phyloP scores from a whole-genome alignment of 352 stramenopile genomes.

The Globisporangium yorkense region DNA sequence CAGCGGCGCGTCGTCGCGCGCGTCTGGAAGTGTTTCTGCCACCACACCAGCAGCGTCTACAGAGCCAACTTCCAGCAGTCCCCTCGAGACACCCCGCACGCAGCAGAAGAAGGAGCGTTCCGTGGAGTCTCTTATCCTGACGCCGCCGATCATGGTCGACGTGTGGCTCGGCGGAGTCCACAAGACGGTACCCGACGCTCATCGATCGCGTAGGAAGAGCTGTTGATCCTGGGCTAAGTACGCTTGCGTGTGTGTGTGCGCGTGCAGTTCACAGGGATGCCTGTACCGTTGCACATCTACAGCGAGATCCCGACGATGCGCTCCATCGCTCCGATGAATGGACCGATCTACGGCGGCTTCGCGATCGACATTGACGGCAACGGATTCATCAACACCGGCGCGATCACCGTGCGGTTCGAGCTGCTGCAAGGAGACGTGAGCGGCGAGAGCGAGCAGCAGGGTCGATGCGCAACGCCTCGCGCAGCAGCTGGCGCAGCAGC shows the following conservation, averaged over 20 bases:
- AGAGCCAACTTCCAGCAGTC: not conserved
- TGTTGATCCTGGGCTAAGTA: not conserved
- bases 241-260: not conserved
- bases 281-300: conserved; percentile 53
- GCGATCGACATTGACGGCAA: conserved; percentile 48
- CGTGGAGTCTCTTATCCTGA: conserved; percentile 3
- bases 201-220: not conserved
- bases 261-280: conserved; percentile 45
- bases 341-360: conserved; percentile 70
- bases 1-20: not conserved
- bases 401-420: conserved; percentile 60
- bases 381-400: conserved; percentile 57
- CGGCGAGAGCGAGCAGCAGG: not conserved
- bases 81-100: not conserved
- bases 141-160: conserved; percentile 42
- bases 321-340: conserved; percentile 54
- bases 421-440: conserved; percentile 20
- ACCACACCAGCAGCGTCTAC: not conserved
- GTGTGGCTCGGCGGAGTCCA: conserved; percentile 54
- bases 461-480: not conserved
- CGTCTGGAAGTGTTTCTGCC: not conserved
- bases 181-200: conserved; percentile 27
- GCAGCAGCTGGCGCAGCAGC: not conserved
- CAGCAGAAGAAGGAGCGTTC: not conserved
- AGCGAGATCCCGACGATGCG: conserved; percentile 28